phyloP scores from a whole-genome alignment of 495 filamentous ascomycete species.

The Hyaloscypha hepaticicola region DNA sequence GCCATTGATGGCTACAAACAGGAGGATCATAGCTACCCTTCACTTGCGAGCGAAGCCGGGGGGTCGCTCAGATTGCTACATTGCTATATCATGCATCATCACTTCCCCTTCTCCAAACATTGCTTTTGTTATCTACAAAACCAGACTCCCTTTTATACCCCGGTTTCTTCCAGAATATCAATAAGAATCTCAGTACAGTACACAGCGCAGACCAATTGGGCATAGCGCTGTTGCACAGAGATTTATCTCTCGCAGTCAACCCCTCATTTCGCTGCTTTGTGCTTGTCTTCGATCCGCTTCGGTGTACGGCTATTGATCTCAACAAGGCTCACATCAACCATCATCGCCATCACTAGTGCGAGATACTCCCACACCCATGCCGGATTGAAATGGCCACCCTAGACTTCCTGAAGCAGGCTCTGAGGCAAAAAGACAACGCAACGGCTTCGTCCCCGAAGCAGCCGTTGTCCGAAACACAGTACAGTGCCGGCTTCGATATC shows the following conservation, averaged over 20 bases:
- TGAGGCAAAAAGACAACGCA: conserved; percentile 42
- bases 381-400: conserved; percentile 51
- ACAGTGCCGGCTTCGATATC: conserved; percentile 53
- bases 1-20: too few relatives aligned
- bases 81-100: too few relatives aligned
- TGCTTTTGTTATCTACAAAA: too few relatives aligned
- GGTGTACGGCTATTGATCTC: conserved; percentile 14
- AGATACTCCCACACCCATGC: conserved; percentile 20
- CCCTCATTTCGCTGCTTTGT: conserved; percentile 13
- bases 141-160: too few relatives aligned
- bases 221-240: conserved; percentile 10
- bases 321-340: conserved; percentile 26
- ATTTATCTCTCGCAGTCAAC: conserved; percentile 9
- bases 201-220: conserved; percentile 9
- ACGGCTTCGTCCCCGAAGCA: conserved; percentile 36
- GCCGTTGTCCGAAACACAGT: conserved; percentile 53
- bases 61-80: too few relatives aligned
- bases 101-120: too few relatives aligned
- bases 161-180: too few relatives aligned
- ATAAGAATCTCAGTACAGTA: background rate
- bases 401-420: conserved; percentile 47
- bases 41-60: too few relatives aligned
- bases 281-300: conserved; percentile 10
- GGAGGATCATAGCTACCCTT: too few relatives aligned
- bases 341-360: conserved; percentile 27